Evolutionary conservation across 2,329 filamentous ascomycete genomes (phyloP), one percentile per base, ranked within the genome.

Genomic region (Rutstroemia sp.): DNA sequence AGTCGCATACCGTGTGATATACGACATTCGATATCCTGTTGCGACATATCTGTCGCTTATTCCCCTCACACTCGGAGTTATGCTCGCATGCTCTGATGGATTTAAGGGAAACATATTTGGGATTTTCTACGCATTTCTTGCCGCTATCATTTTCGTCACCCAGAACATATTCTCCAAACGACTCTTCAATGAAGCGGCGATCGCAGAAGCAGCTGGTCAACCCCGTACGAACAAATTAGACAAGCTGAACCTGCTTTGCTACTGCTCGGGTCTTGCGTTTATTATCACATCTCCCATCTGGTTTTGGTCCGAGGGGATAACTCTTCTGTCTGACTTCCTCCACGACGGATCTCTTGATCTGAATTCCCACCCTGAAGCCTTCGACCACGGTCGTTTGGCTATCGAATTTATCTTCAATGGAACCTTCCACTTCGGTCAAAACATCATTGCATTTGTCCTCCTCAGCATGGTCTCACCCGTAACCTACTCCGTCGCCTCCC

Each of bases 141-240:
- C 90, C n/a, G 90, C 94, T 7, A 76, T 97, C 56, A 87, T 97
- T 62, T 99, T 99, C 68, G 94, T 99, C 38, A 94, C 91, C 0
- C 94, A 99, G 69, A 99, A 99, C 69, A 99, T 99, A 57, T 95
- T 96, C 63, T 97, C 92, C 19, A 99, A 99, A 73, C 89, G 90
- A 63, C 83, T 99, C 9, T 99, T 99, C 77, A 99, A 96, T 71
- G 92, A 96, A 69, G 90, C 89, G 6, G 87, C 90, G 6, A 85
- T 85, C 57, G 88, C 89, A 2, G 92, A 96, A 72, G 83, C 85
- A 7, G 89, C 96, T 54, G 81, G 81, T 1, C 71, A 77, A 36
- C 78, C 80, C 0, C 80, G 81, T 55, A 81, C 83, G 45, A 84
- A 85, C 60, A 97, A 96, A 73, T 80, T 96, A 17, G 94, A 99